Base-by-base conservation (phyloP, 164 flowering plant species). In the Macadamia tetraphylla region DNA sequence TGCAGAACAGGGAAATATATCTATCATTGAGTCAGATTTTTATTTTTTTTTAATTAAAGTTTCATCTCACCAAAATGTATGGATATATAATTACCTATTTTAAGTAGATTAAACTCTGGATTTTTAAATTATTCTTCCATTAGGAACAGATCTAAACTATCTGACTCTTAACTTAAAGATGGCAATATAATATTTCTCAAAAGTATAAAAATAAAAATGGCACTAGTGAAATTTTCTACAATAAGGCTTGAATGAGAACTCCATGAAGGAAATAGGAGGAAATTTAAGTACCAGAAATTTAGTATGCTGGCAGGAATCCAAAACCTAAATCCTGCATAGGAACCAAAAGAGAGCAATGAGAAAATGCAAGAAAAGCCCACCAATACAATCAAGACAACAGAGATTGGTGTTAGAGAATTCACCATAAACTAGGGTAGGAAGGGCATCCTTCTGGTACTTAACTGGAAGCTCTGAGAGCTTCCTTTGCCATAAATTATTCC, bases 401-500 rank as follows among this genome's bases (percentile, higher is more conserved):
- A 65, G 65, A 59, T n/a, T 49, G 58, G 15, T 59, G 18, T 60
- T 15, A 68, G 42, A 63, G 35, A 23, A 18, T 65, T 62, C 76
- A 94, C 99, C 98, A 80, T 71, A 79, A 40, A 90, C 74, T 18
- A 92, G 76, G 12, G 98, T 86, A 40, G 97, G 90, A 72, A 94
- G 83, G 66, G 98, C 97, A 83, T 94, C 98, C 55, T 76, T 85
- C 75, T 75, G 76, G 78, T 94, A 94, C 79, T 86, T 92, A 3
- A 63, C 72, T 29, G 97, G 92, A 77, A 94, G 98, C 78, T 92
- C 83, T 55, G 85, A 76, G 23, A 94, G 81, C 81, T 84, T 90
- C 52, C 92, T 87, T 62, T 13, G 85, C 98, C 99, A 94, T 60
- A 94, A 64, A 75, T 84, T 86, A 78, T 92, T 94, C 99, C 98